phyloP scores from a whole-genome alignment of 768 basidiomycete species.

The Amanita brunnescens region DNA sequence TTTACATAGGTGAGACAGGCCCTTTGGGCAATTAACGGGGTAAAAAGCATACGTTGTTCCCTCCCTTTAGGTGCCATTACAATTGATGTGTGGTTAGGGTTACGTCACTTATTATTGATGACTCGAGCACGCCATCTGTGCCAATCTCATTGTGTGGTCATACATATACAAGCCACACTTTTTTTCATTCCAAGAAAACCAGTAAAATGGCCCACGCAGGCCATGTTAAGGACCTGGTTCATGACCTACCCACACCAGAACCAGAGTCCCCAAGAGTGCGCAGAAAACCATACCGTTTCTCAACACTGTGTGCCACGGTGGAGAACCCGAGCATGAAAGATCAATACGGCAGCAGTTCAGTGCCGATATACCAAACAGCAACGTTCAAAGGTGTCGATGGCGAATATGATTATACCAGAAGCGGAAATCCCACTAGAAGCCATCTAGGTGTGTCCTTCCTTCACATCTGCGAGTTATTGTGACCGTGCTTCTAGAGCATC shows the following conservation, averaged over 20 bases:
- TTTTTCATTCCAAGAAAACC: not conserved
- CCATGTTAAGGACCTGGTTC: constrained; percentile 21
- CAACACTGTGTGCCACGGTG: constrained; percentile 86
- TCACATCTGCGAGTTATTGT: constrained; percentile 5
- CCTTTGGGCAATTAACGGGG: not conserved
- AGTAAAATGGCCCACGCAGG: constrained; percentile 25
- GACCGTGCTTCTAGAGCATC: constrained; percentile 61
- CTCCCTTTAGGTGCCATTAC: constrained; percentile 41
- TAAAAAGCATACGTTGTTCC: constrained; percentile 34
- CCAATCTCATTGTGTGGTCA: not conserved
- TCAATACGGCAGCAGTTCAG: constrained; percentile 88
- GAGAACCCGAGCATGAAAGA: constrained; percentile 90
- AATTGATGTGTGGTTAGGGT: constrained; percentile 2
- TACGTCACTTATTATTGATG: not conserved
- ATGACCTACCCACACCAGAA: constrained; percentile 70
- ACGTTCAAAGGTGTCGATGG: constrained; percentile 94
- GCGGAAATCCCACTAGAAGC: constrained; percentile 93
- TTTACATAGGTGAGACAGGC: constrained; percentile 13
- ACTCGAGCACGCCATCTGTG: constrained; percentile 2
- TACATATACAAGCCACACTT: not conserved
- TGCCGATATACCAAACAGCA: constrained; percentile 96
- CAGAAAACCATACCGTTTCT: constrained; percentile 77
- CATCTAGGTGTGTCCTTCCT: constrained; percentile 63
- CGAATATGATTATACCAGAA: constrained; percentile 89
- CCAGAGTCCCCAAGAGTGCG: constrained; percentile 64